phyloP scores from a whole-genome alignment of 331 rosid genomes.

The Stylosanthes scabra region DNA sequence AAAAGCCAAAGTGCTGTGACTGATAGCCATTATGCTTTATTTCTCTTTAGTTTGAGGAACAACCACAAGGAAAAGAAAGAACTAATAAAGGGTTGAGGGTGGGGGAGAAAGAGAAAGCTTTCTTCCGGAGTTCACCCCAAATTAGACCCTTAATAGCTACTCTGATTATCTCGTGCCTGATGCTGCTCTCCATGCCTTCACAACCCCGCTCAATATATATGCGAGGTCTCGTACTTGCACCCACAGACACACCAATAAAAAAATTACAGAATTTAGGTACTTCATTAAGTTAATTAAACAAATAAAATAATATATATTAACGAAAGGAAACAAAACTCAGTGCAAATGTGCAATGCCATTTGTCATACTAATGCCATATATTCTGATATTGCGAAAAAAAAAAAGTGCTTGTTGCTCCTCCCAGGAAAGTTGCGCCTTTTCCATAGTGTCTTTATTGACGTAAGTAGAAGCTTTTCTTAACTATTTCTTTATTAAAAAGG shows the following conservation, averaged over 20 bases:
- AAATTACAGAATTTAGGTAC: not conserved
- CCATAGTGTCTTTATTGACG: not conserved
- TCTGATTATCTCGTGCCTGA: conserved; percentile 39
- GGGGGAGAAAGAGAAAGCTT: conserved; percentile 40
- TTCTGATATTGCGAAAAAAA: not conserved
- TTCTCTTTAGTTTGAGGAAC: not conserved
- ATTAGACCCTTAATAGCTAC: not conserved
- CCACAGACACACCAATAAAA: no score
- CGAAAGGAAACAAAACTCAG: not conserved
- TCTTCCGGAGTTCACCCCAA: conserved; percentile 26
- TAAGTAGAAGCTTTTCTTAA: not conserved
- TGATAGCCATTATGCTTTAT: conserved; percentile 44
- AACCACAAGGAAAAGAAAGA: not conserved
- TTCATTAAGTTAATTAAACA: not conserved
- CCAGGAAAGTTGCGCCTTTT: not conserved
- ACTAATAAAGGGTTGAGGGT: no score
- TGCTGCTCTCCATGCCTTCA: conserved; percentile 34
- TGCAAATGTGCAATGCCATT: not conserved
- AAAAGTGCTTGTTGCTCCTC: not conserved
- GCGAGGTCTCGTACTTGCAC: not conserved
- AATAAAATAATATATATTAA: not conserved
- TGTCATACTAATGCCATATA: not conserved
- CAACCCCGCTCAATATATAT: conserved; percentile 27
- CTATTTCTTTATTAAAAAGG: no score
- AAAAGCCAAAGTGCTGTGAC: conserved; percentile 59